These are phyloP conservation scores for Pugionium dolabratum DNA, from an alignment of 345 rosid species.

Conservation along the genomic window DNA sequence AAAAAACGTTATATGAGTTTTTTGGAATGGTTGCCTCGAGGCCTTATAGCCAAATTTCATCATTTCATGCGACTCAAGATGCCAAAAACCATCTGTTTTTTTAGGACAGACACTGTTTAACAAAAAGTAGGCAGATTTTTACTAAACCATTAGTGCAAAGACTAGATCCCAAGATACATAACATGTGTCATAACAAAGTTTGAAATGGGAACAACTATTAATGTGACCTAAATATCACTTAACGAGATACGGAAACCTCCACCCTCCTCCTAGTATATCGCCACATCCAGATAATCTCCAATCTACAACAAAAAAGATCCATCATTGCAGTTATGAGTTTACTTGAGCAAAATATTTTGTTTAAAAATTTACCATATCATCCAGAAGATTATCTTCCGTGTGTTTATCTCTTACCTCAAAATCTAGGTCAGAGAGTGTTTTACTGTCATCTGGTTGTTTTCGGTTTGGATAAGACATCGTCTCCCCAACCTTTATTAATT, in stretches of 20 bases:
- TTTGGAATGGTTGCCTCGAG: too few relatives aligned
- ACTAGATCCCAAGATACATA: constrained; percentile 31
- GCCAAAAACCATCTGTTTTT: too few relatives aligned
- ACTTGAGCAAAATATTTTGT: too few relatives aligned
- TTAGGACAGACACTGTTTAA: background rate
- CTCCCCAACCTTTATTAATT: constrained; percentile 65
- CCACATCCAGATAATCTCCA: constrained; percentile 94
- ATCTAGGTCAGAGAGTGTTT: constrained; percentile 70
- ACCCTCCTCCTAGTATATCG: constrained; percentile 41
- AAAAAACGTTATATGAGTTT: too few relatives aligned
- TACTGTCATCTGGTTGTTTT: constrained; percentile 72
- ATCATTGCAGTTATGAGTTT: too few relatives aligned
- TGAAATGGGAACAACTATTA: constrained; percentile 20
- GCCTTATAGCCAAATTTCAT: background rate
- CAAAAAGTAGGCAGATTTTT: background rate
- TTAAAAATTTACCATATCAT: background rate
- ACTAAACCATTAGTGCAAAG: constrained; percentile 15
- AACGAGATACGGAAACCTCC: background rate
- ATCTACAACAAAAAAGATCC: constrained; percentile 53
- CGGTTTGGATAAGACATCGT: constrained; percentile 69
- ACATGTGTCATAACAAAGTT: constrained; percentile 26
- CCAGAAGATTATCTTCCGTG: background rate
- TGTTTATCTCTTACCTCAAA: constrained; percentile 62
- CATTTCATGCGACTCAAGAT: too few relatives aligned
- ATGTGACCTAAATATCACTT: constrained; percentile 18